Conservation (phyloP, 2,329 filamentous ascomycete species). For the Zelopaecilomyces penicillatus region DNA sequence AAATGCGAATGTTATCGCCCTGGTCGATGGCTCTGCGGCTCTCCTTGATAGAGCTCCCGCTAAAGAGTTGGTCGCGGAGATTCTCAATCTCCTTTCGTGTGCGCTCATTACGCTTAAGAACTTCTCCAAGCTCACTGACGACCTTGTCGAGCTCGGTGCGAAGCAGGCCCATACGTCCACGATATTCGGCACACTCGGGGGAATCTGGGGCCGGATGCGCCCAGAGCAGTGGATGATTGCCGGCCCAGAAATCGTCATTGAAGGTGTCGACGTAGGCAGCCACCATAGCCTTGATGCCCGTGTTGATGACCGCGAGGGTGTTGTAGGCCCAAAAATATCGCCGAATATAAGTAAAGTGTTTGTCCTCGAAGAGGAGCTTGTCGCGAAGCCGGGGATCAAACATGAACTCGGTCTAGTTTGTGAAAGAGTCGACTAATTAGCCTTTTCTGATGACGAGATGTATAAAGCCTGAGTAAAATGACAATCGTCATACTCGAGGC, state of each 20-base stretch:
- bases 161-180: constrained; percentile 37
- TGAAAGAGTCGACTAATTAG: not conserved
- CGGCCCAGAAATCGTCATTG: constrained; percentile 50
- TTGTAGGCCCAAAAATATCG: constrained; percentile 57
- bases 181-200: constrained; percentile 38
- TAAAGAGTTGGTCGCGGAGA: constrained; percentile 54
- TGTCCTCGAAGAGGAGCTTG: constrained; percentile 52
- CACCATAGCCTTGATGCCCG: constrained; percentile 50
- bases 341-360: constrained; percentile 51
- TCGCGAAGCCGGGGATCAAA: constrained; percentile 48
- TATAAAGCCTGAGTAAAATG: not conserved
- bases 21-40: constrained; percentile 54
- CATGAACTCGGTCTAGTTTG: constrained; percentile 41
- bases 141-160: constrained; percentile 42
- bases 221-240: constrained; percentile 46
- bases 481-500: not conserved
- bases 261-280: constrained; percentile 49
- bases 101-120: constrained; percentile 43
- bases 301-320: constrained; percentile 51
- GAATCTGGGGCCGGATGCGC: constrained; percentile 40
- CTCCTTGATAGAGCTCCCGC: constrained; percentile 54
- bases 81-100: constrained; percentile 47
- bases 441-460: not conserved
- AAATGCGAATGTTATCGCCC: constrained; percentile 51
- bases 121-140: constrained; percentile 38